These are phyloP conservation scores for Henckelia pumila DNA, from an alignment of 257 asterid species.

Conservation along the genomic window DNA sequence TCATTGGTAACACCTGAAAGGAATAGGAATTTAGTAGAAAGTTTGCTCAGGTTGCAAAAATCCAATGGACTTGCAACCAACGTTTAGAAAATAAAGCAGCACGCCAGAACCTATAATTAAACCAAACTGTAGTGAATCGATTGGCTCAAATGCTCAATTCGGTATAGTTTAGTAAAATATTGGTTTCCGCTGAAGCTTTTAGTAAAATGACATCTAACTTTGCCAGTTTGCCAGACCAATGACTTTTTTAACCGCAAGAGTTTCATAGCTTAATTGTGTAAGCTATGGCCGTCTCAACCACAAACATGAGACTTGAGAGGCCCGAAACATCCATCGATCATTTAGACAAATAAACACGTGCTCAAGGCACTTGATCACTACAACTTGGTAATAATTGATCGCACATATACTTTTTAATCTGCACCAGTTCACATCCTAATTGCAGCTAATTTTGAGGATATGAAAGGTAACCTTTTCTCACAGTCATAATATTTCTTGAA, in stretches of 20 bases:
- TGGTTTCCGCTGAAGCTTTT: not conserved
- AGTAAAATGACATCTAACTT: not conserved
- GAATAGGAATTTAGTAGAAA: slow-evolving; percentile 1
- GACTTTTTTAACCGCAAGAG: not conserved
- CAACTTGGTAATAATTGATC: not conserved
- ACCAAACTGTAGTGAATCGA: not conserved
- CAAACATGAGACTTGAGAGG: not conserved
- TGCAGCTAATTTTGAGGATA: not conserved
- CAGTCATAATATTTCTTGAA: not conserved
- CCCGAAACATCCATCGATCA: not conserved
- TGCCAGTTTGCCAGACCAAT: slow-evolving; percentile 1
- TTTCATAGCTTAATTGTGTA: not conserved
- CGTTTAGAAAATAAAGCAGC: slow-evolving; percentile 7
- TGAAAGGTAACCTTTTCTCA: not conserved
- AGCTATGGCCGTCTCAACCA: not conserved
- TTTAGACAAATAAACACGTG: not conserved
- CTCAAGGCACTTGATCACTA: not conserved
- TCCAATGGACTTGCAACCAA: not conserved
- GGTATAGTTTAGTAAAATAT: not conserved
- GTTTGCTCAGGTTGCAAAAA: slow-evolving; percentile 10
- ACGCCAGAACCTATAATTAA: not conserved
- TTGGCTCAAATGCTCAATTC: not conserved
- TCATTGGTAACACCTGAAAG: slow-evolving; percentile 83
- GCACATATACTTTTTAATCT: not conserved
- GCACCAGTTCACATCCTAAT: not conserved